These are phyloP conservation scores for Forsythia viridissima DNA, from an alignment of 257 asterid genomes.

Conservation along the genomic window DNA sequence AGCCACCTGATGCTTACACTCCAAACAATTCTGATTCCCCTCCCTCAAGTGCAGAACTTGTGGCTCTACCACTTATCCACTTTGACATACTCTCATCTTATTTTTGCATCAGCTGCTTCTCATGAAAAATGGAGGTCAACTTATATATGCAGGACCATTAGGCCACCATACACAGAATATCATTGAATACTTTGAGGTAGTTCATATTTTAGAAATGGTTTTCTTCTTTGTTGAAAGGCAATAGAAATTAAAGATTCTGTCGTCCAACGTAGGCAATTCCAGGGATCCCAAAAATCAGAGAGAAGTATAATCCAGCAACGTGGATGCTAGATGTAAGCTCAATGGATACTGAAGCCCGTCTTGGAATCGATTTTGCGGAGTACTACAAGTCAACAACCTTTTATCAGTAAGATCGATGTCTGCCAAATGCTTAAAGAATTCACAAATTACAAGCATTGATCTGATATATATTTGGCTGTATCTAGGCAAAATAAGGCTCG, in stretches of 20 bases:
- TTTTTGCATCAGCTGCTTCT: constrained; percentile 51
- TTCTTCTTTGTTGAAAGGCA: not conserved
- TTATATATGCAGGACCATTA: constrained; percentile 61
- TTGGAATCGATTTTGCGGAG: constrained; percentile 51
- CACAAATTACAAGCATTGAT: not conserved
- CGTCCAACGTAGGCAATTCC: constrained; percentile 35
- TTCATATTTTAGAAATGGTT: not conserved
- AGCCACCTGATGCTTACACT: not conserved
- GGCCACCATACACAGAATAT: constrained; percentile 49
- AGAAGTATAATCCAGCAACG: constrained; percentile 54
- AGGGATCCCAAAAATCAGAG: constrained; percentile 41
- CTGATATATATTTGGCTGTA: not conserved
- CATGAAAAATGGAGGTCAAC: constrained; percentile 67
- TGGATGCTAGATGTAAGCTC: constrained; percentile 65
- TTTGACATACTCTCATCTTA: not conserved
- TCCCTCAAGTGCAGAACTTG: no score
- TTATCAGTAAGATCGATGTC: constrained; percentile 34
- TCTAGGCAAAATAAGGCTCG: constrained; percentile 39
- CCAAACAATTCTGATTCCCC: not conserved
- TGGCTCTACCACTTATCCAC: not conserved
- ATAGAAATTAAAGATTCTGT: not conserved
- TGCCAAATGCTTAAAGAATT: not conserved
- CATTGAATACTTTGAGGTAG: constrained; percentile 61
- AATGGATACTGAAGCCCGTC: constrained; percentile 37
- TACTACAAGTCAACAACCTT: constrained; percentile 45